These are phyloP conservation scores for Spongispora temasekensis DNA, from an alignment of 1,284 basidiomycete genomes.

Conservation along the genomic window DNA sequence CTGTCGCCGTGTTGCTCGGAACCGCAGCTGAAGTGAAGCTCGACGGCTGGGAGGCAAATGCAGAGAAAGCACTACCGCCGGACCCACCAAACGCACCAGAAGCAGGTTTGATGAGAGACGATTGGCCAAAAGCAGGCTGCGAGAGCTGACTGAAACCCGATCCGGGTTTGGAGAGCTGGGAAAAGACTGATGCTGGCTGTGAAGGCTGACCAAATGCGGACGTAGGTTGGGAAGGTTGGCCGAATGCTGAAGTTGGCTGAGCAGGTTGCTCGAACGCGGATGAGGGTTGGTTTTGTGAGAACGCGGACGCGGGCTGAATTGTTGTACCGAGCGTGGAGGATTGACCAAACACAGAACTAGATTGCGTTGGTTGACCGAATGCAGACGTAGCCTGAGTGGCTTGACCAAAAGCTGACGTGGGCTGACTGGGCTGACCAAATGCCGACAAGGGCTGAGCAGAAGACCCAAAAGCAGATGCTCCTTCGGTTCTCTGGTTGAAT, in stretches of 20 bases:
- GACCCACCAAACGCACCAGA: constrained; percentile 36
- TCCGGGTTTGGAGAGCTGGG: constrained; percentile 36
- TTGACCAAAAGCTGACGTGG: constrained; percentile 29
- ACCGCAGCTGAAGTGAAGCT: constrained; percentile 24
- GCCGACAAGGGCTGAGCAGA: constrained; percentile 37
- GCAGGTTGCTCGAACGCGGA: constrained; percentile 36
- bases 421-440: constrained; percentile 36
- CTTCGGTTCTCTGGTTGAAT: constrained; percentile 37
- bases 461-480: constrained; percentile 42
- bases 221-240: constrained; percentile 31
- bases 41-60: constrained; percentile 37
- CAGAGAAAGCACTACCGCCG: constrained; percentile 38
- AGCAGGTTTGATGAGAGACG: constrained; percentile 32
- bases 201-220: constrained; percentile 41
- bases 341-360: constrained; percentile 46
- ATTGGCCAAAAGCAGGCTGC: constrained; percentile 39
- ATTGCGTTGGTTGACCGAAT: constrained; percentile 38
- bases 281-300: constrained; percentile 34
- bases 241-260: constrained; percentile 29
- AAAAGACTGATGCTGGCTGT: constrained; percentile 41
- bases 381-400: constrained; percentile 36
- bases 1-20: constrained; percentile 12
- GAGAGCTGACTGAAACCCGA: constrained; percentile 41
- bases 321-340: constrained; percentile 41
- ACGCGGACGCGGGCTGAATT: constrained; percentile 39